Conservation (phyloP, 1,284 basidiomycete species). For the Cerrena zonata region DNA sequence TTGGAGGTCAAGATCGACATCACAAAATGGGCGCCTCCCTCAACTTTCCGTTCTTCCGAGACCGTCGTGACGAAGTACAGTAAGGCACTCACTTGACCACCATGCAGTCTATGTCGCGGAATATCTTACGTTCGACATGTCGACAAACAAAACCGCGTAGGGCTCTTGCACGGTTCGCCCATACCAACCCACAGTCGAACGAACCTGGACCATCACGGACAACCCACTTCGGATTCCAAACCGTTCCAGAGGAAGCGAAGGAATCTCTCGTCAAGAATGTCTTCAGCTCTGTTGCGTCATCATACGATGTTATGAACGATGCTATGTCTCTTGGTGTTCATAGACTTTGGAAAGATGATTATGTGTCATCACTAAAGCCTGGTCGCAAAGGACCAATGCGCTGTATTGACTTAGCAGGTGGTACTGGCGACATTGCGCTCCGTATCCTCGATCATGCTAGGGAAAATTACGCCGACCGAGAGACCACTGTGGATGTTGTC, state of each 20-base stretch:
- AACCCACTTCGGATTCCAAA: slow-evolving; percentile 90
- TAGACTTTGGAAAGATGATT: slow-evolving; percentile 94
- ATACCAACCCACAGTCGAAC: not conserved
- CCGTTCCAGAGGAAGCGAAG: slow-evolving; percentile 75
- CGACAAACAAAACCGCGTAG: slow-evolving; percentile 3
- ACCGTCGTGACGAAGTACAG: slow-evolving; percentile 10
- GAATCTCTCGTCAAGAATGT: slow-evolving; percentile 81
- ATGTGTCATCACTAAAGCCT: slow-evolving; percentile 78
- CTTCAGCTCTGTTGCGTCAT: slow-evolving; percentile 93
- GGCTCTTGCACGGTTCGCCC: not conserved
- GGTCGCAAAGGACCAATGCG: slow-evolving; percentile 64
- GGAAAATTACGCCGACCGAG: slow-evolving; percentile 82
- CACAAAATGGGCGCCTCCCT: not conserved
- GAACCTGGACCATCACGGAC: slow-evolving; percentile 10
- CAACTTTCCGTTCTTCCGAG: not conserved
- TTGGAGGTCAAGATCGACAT: too few species aligned
- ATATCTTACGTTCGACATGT: slow-evolving; percentile 8
- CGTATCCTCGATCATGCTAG: slow-evolving; percentile 89
- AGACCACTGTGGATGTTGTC: slow-evolving; percentile 85
- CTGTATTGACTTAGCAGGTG: slow-evolving; percentile 95
- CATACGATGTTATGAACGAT: slow-evolving; percentile 98
- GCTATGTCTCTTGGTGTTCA: slow-evolving; percentile 96
- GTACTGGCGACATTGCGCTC: slow-evolving; percentile 96
- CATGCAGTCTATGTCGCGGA: slow-evolving; percentile 17
- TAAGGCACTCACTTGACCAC: slow-evolving; percentile 12